Evolutionary conservation across 805 yeast genomes (phyloP), one percentile per base, ranked within the genome.

Genomic region (Yarrowia porcina): DNA sequence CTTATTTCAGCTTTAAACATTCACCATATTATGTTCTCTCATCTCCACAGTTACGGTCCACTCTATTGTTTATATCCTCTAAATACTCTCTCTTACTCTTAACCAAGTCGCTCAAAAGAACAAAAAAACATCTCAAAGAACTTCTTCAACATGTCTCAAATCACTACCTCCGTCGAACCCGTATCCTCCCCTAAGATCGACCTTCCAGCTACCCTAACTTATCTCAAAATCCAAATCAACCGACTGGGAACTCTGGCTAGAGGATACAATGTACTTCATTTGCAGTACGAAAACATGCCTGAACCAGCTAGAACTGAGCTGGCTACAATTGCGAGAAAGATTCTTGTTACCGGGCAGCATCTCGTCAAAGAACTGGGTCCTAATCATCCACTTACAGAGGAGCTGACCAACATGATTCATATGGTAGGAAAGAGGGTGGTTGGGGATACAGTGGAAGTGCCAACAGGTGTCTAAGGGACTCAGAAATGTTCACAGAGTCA

Each of bases 161-260:
- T 25, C 28, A 25, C 28, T 8, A 25, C 28, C 28, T 25, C 28
- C 28, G 28, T 25, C 8, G 28, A 25, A 25, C 28, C 28, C 28
- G 28, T 25, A 8, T 25, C 28, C 4, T 5, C 8, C 28, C 28
- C 28, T 25, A 4, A 25, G 28, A 25, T 17, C 36, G 50, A 44
- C 28, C 5, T 44, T 7, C 23, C 11, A 2, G 25, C 11, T 11
- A 13, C 25, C 15, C 36, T 45, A 21, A 20, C 21, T 17, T 45
- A 45, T 18, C 39, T 49, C 28, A 49, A 49, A 30, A 21, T 49
- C 21, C 56, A 49, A 10, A 32, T 49, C 39, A 49, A 32, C 56
- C 15, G 39, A 15, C 28, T 49, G 3, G 38, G 39, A n/a, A 18
- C 39, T 13, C 18, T 49, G 28, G 56, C 56, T 1, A 11, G 20